Evolutionary conservation across 106 monocot species (phyloP), one percentile per base, ranked within the genome.

Genomic region (Acorus calamus): DNA sequence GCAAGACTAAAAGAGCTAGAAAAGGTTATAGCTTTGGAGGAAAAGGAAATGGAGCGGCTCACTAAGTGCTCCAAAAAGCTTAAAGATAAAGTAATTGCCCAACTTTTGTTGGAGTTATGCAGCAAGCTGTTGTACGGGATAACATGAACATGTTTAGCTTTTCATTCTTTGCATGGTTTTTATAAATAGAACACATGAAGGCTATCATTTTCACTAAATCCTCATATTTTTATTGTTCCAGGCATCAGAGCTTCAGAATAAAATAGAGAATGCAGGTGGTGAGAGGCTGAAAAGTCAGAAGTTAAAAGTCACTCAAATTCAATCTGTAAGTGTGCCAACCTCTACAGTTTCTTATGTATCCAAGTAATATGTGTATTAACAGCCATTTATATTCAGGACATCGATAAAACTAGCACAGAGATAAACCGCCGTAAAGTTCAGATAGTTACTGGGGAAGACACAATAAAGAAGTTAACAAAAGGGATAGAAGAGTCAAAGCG

Each of bases 231-330:
- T 65, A 14, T 67, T 56, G 28, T 58, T 55, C 46, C 50, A 96
- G 96, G 87, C 82, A 50, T 77, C 79, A 6, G 83, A 83, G 46
- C 90, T 96, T 79, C 96, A 96, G 72, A 84, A 80, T 42, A 88
- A 79, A 69, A 83, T 96, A 69, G 96, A 96, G 68, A 85, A 87
- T 78, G 91, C 80, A 41, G 96, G 96, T 69, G 96, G 96, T 72
- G 87, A 96, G 65, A 62, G 13, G 63, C 77, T 96, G 2, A 96
- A 91, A 82, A 78, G 79, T 70, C 96, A 91, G 53, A 87, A 85
- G 50, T 5, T 61, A 47, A 96, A 85, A 64, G 87, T 91, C 47
- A 57, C 82, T 6, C 76, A 76, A 28, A 91, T 91, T 65, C 96
- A 96, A 71, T 78, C 83, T 71, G 96, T 96, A 67, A 73, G 87